These are phyloP conservation scores for Sphagnurus paluster DNA, from an alignment of 1,284 basidiomycete genomes.

Conservation along the genomic window DNA sequence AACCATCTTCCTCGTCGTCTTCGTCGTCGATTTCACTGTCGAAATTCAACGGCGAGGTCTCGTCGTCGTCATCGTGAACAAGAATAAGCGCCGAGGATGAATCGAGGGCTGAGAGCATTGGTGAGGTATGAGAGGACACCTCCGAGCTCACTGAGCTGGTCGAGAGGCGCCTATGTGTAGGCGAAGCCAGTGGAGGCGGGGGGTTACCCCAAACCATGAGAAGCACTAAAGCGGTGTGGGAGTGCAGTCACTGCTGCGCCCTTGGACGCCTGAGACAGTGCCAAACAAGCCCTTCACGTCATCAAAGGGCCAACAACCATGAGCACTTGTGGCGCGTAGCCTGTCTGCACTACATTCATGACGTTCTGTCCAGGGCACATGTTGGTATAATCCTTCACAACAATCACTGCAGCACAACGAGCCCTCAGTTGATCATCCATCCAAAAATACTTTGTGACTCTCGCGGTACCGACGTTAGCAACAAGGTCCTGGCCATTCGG, in stretches of 20 bases:
- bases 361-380: too few relatives aligned
- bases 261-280: neutral
- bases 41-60: constrained; percentile 44
- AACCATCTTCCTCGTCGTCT: too few relatives aligned
- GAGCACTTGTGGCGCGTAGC: too few relatives aligned
- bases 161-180: constrained; percentile 15
- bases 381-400: too few relatives aligned
- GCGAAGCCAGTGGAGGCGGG: constrained; percentile 16
- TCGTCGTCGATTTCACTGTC: constrained; percentile 50
- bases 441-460: too few relatives aligned
- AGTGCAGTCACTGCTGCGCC: neutral
- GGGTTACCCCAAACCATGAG: constrained; percentile 19
- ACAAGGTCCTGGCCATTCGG: too few relatives aligned
- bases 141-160: constrained; percentile 18
- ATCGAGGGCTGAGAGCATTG: constrained; percentile 17
- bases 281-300: too few relatives aligned
- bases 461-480: too few relatives aligned
- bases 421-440: too few relatives aligned
- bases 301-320: too few relatives aligned
- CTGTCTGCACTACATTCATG: too few relatives aligned
- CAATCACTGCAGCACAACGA: too few relatives aligned
- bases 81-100: constrained; percentile 57
- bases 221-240: neutral
- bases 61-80: constrained; percentile 48
- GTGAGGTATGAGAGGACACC: constrained; percentile 19